Percentiles rank a stretch among this genome's conserved stretches.
phyloP scores from a whole-genome alignment of 257 asterid genomes.

The Fraxinus pennsylvanica region DNA sequence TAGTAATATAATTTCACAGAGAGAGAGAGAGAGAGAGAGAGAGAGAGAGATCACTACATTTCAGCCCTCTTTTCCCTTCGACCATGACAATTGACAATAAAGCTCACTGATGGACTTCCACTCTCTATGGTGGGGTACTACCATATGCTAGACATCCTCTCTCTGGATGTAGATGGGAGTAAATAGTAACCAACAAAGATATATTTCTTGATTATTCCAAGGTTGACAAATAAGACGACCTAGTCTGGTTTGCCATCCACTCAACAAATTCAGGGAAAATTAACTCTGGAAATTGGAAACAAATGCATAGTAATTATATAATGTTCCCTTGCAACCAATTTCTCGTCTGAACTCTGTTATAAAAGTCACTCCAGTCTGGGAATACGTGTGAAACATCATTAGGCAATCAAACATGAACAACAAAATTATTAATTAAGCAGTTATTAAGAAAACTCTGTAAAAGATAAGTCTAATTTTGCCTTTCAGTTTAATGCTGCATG shows the following conservation, averaged over 20 bases:
- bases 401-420: neutral
- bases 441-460: neutral
- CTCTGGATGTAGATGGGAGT: neutral
- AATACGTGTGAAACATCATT: neutral
- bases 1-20: neutral
- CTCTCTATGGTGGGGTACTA: slow-evolving; percentile 28
- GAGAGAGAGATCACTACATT: slow-evolving; percentile 17
- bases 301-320: neutral
- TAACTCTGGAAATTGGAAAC: neutral
- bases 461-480: neutral
- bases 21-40: slow-evolving; percentile 5
- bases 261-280: slow-evolving; percentile 13
- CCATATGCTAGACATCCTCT: slow-evolving; percentile 8
- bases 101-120: slow-evolving; percentile 26
- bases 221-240: neutral
- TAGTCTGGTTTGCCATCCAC: neutral
- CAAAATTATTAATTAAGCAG: neutral
- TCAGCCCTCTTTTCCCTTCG: slow-evolving; percentile 27
- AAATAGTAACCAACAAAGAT: slow-evolving; percentile 14
- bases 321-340: neutral
- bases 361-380: slow-evolving; percentile 15
- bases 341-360: neutral
- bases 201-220: slow-evolving; percentile 18
- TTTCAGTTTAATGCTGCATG: neutral
- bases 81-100: slow-evolving; percentile 22